Conservation (phyloP, 805 yeast species). For the Saturnispora halmiae region DNA sequence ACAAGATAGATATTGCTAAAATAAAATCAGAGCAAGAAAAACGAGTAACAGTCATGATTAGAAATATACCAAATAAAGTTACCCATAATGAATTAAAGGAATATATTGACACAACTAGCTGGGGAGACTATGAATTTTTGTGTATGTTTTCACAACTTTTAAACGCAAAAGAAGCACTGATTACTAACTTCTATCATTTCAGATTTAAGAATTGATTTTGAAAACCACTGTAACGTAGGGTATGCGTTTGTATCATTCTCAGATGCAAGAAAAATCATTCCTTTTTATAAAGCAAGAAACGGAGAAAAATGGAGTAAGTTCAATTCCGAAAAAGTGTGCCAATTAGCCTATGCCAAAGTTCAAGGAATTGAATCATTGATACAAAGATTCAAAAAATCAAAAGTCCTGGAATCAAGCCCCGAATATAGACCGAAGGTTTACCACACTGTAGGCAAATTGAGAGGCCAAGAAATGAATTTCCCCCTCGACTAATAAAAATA, state of each 20-base stretch:
- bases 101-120: conserved; percentile 38
- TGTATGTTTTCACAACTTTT: conserved; percentile 25
- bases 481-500: conserved; percentile 20
- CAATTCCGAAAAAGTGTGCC: conserved; percentile 43
- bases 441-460: conserved; percentile 33
- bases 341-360: conserved; percentile 42
- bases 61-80: conserved; percentile 46
- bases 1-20: conserved; percentile 32
- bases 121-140: conserved; percentile 30
- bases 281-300: conserved; percentile 36
- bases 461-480: conserved; percentile 36
- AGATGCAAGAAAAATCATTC: conserved; percentile 34
- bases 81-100: conserved; percentile 37
- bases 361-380: conserved; percentile 40
- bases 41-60: conserved; percentile 43
- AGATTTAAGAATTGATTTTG: conserved; percentile 44
- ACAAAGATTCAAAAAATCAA: conserved; percentile 41
- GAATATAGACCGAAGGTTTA: conserved; percentile 42
- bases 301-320: conserved; percentile 41
- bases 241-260: conserved; percentile 46
- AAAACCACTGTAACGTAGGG: conserved; percentile 46
- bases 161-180: too few species aligned
- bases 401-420: conserved; percentile 37
- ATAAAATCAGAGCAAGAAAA: conserved; percentile 35
- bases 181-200: too few species aligned